Percentiles rank a stretch among this genome's conserved stretches.
Evolutionary conservation across 2,329 filamentous ascomycete species (phyloP).

Genomic region (Thelonectria blattea): DNA sequence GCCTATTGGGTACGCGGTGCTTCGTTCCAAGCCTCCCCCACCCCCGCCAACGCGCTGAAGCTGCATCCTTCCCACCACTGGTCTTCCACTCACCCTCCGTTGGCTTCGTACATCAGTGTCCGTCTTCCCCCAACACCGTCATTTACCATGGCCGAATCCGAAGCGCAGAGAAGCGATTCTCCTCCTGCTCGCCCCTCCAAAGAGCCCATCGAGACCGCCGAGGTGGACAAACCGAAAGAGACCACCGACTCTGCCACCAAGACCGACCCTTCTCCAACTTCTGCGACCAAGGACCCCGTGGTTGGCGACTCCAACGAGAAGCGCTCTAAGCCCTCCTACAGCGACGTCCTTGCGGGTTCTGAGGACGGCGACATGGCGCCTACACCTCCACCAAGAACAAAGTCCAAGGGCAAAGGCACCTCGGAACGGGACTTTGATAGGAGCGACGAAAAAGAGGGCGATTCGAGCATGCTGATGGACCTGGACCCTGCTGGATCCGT

Average conservation of each 20-base stretch:
- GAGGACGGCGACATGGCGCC: slow-evolving; percentile 18
- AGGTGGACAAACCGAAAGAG: slow-evolving; percentile 4
- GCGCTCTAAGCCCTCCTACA: slow-evolving; percentile 23
- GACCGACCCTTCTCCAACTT: background rate
- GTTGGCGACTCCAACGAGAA: slow-evolving; percentile 26
- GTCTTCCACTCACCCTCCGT: background rate
- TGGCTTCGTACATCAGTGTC: background rate
- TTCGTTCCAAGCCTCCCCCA: background rate
- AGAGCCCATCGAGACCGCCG: slow-evolving; percentile 23
- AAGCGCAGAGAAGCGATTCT: slow-evolving; percentile 11
- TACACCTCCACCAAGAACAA: slow-evolving; percentile 8
- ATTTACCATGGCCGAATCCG: slow-evolving; percentile 21
- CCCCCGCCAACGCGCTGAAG: background rate
- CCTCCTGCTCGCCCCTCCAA: slow-evolving; percentile 28
- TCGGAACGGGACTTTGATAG: slow-evolving; percentile 9
- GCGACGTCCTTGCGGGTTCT: slow-evolving; percentile 17
- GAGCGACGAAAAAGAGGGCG: slow-evolving; percentile 5
- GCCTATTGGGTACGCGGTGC: too few species aligned
- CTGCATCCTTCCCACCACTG: background rate
- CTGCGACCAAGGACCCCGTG: slow-evolving; percentile 18
- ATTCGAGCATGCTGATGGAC: slow-evolving; percentile 22
- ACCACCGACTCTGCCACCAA: background rate
- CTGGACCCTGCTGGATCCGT: slow-evolving; percentile 16
- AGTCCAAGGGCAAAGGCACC: slow-evolving; percentile 11
- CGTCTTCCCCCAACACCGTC: background rate